Conservation (phyloP, 2,329 filamentous ascomycete genomes). For the Sphaerulina populicola region DNA sequence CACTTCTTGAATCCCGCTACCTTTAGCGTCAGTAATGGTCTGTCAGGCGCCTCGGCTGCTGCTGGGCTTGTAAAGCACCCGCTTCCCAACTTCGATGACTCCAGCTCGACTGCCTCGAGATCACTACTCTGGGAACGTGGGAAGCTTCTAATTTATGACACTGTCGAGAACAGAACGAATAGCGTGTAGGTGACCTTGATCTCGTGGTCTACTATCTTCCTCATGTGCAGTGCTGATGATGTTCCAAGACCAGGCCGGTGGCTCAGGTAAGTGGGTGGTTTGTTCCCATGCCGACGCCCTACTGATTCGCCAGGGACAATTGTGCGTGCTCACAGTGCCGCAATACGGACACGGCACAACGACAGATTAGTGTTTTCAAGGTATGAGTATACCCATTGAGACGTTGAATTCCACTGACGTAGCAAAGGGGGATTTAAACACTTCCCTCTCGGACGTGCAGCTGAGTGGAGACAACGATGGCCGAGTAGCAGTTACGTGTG, state of each 20-base stretch:
- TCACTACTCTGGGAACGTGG: constrained; percentile 15
- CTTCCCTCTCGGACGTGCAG: constrained; percentile 13
- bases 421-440: constrained; percentile 12
- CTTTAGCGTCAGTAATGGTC: constrained; percentile 11
- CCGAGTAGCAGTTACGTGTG: constrained; percentile 19
- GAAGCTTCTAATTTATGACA: constrained; percentile 16
- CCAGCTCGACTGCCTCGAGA: constrained; percentile 1
- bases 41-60: background rate
- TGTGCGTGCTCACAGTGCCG: constrained; percentile 26
- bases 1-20: constrained; percentile 9
- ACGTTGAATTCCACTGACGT: background rate
- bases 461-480: constrained; percentile 2
- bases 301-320: constrained; percentile 20
- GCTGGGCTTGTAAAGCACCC: constrained; percentile 14
- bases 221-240: constrained; percentile 1
- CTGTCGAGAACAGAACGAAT: constrained; percentile 13
- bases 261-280: constrained; percentile 14
- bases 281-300: background rate
- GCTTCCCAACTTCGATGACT: constrained; percentile 13
- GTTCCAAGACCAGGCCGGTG: constrained; percentile 16
- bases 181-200: constrained; percentile 11
- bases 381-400: background rate
- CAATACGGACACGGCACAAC: constrained; percentile 28
- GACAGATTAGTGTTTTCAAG: constrained; percentile 30
- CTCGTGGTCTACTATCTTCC: background rate